Conservation (phyloP, 2,329 filamentous ascomycete species). For the Stagonosporopsis tanaceti region DNA sequence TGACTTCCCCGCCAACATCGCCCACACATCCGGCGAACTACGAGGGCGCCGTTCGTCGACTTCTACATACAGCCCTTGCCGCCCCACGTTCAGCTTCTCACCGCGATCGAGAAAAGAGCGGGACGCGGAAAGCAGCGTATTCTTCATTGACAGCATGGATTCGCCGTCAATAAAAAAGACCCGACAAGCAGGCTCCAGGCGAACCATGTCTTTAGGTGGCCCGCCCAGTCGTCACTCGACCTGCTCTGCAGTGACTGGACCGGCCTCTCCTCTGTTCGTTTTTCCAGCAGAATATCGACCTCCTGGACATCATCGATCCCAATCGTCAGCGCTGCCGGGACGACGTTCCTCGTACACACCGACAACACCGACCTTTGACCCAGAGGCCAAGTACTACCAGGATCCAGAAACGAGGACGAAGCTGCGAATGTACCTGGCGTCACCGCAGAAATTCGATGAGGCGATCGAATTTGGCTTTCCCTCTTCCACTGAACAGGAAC, state of each 20-base stretch:
- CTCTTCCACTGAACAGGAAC: conserved; percentile 52
- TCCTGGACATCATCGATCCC: conserved; percentile 42
- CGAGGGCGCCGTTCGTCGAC: conserved; percentile 29
- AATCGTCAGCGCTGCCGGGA: conserved; percentile 39
- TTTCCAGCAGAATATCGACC: conserved; percentile 32
- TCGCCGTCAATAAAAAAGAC: conserved; percentile 23
- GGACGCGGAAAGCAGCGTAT: conserved; percentile 33
- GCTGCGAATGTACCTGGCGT: conserved; percentile 83
- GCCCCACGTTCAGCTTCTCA: conserved; percentile 20
- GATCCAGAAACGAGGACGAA: conserved; percentile 89
- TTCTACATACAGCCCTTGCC: conserved; percentile 31
- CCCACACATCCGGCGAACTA: conserved; percentile 21
- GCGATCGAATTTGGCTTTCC: conserved; percentile 94
- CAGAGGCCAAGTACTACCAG: conserved; percentile 82
- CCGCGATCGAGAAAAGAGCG: conserved; percentile 24
- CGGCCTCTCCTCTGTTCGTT: conserved; percentile 49
- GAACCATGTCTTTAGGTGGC: conserved; percentile 76
- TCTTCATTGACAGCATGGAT: conserved; percentile 36
- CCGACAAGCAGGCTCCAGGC: conserved; percentile 56
- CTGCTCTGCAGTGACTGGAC: conserved; percentile 54
- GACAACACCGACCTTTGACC: conserved; percentile 59
- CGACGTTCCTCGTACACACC: conserved; percentile 41
- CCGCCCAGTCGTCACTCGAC: conserved; percentile 66
- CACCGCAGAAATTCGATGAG: conserved; percentile 94
- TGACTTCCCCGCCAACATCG: conserved; percentile 29